A percentile compares a stretch with the other conserved stretches of the same genome.
Evolutionary conservation across 2,329 filamentous ascomycete species (phyloP).

Genomic region (Colletotrichum camelliae): DNA sequence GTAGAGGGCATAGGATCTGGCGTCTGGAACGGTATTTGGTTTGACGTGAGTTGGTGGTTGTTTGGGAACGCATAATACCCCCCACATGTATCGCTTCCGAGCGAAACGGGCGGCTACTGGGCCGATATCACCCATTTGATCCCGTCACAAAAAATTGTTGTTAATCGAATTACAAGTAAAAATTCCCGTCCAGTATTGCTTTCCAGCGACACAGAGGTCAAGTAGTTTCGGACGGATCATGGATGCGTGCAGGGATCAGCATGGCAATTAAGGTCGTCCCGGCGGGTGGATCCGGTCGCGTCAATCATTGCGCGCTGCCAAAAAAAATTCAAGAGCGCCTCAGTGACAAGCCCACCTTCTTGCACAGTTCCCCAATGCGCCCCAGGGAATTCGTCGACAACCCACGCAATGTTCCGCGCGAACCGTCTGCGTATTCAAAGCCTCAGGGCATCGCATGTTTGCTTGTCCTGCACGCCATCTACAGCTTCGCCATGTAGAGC

Average conservation of each 20-base stretch:
- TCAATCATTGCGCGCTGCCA: background rate
- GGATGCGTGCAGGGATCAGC: background rate
- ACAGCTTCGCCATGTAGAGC: background rate
- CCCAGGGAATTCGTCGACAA: background rate
- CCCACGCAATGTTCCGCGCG: constrained; percentile 38
- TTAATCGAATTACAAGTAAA: background rate
- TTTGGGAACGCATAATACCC: constrained; percentile 21
- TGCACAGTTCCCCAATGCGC: background rate
- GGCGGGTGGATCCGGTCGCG: background rate
- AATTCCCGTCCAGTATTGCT: background rate
- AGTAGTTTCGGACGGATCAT: background rate
- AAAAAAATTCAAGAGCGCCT: background rate
- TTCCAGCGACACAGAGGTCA: background rate
- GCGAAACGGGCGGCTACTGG: background rate
- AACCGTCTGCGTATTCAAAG: constrained; percentile 29
- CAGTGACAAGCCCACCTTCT: background rate
- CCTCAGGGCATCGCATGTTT: constrained; percentile 31
- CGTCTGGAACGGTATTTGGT: constrained; percentile 17
- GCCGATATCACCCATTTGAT: background rate
- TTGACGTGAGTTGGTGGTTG: constrained; percentile 12
- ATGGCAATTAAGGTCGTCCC: background rate
- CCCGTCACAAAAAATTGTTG: background rate
- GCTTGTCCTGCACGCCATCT: constrained; percentile 27
- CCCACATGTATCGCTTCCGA: background rate
- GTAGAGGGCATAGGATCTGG: constrained; percentile 11